A percentile compares a stretch with the other conserved stretches of the same genome.
Conservation (phyloP, 2,329 filamentous ascomycete species). For the Aureobasidium leucospermi region DNA sequence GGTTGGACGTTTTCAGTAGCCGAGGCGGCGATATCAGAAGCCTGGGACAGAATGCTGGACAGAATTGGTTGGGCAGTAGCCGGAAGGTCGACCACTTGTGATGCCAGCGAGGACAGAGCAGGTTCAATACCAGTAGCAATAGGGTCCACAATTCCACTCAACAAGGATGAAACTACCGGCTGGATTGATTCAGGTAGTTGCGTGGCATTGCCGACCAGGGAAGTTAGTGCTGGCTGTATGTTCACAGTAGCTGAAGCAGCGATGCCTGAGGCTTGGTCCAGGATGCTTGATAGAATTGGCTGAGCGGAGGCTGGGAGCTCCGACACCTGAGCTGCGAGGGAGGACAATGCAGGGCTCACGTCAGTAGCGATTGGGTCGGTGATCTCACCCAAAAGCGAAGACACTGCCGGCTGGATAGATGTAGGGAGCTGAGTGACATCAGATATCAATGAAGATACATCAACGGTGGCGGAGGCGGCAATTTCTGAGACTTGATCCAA, state of each 20-base stretch:
- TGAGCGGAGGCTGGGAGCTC: neutral
- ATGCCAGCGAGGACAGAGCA: neutral
- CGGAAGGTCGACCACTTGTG: neutral
- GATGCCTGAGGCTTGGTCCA: neutral
- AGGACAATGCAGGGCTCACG: neutral
- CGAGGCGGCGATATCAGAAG: neutral
- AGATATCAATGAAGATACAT: neutral
- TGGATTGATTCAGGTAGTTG: neutral
- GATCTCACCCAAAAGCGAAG: neutral
- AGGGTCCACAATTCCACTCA: neutral
- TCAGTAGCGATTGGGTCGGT: neutral
- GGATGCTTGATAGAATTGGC: neutral
- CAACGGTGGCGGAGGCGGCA: neutral
- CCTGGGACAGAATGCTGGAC: neutral
- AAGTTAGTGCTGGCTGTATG: neutral
- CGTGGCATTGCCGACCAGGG: neutral
- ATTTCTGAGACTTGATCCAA: neutral
- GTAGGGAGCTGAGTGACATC: neutral
- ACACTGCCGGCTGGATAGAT: neutral
- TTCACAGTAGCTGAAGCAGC: neutral
- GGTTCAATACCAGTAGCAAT: neutral
- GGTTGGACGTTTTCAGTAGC: neutral
- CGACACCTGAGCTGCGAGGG: neutral
- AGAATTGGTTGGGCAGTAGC: neutral
- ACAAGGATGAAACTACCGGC: neutral